Evolutionary conservation across 805 yeast species (phyloP), one percentile per base, ranked within the genome.

Genomic region (Phaffomyces antillensis): DNA sequence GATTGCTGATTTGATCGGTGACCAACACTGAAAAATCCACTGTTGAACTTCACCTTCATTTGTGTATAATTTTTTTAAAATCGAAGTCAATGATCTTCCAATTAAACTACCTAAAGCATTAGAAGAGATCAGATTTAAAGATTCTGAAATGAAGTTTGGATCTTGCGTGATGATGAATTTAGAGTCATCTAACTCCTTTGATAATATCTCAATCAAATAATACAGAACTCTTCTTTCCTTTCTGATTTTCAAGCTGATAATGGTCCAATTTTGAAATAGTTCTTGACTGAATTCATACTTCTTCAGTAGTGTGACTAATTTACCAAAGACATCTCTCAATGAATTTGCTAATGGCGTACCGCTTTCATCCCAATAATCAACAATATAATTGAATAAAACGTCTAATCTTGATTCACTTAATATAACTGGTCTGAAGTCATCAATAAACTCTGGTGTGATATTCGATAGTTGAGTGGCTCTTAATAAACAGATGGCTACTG

Each of bases 291-390:
- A 50, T 0, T 56, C 52, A 38, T 63, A 49, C 31, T 36, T 40
- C 23, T 65, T 64, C 36, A 74, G 41, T 20, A 79, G 65, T 2
- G 54, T 49, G 11, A 82, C 59, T 41, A 82, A 55, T 52, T 82
- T 86, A 3, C 60, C 43, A 40, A 87, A 73, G 39, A 88, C 56
- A 30, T 79, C 85, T 44, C 70, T 74, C 42, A 86, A 60, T 0
- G 95, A 81, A 55, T 83, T 86, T 7, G 83, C 78, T 25, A 86
- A 60, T 0, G 95, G 81, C 2, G 85, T 78, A 5, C 83, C 81
- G 2, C 86, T 75, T 41, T 81, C 86, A 43, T 77, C 78, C 80
- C 89, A 81, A 58, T 76, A 80, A 51, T 81, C 89, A 34, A 82
- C 63, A 13, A 83, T 71, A 58, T 75, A 83, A 23, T 67, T 67